These are phyloP conservation scores for Candida taoyuanica DNA, from an alignment of 805 yeast species.

Conservation along the genomic window DNA sequence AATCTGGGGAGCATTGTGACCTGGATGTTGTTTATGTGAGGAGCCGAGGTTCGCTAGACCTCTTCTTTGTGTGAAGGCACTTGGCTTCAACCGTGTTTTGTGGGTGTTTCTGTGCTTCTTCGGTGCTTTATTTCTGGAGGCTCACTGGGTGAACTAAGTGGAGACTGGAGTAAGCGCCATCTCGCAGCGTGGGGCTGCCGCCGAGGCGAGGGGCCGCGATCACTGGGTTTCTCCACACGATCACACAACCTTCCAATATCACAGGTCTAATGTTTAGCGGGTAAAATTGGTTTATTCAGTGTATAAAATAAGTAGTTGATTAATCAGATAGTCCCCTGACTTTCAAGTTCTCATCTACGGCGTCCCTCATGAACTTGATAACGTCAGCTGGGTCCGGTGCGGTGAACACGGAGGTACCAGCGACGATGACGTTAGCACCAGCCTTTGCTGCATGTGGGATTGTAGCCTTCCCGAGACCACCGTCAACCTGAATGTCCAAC, in stretches of 20 bases:
- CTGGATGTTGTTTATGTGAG: not conserved
- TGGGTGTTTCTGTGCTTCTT: too few relatives aligned
- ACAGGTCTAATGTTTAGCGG: too few relatives aligned
- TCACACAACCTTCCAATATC: too few relatives aligned
- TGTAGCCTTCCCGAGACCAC: conserved; percentile 87
- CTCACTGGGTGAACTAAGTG: too few relatives aligned
- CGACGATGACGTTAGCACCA: conserved; percentile 97
- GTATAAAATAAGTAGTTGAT: not conserved
- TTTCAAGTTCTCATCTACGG: conserved; percentile 49
- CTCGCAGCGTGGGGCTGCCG: too few relatives aligned
- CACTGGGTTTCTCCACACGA: too few relatives aligned
- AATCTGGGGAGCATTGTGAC: not conserved
- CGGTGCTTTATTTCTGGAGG: too few relatives aligned
- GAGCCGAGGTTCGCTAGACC: too few relatives aligned
- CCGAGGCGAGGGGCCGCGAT: too few relatives aligned
- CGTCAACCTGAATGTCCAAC: conserved; percentile 91
- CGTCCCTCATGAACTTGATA: conserved; percentile 59
- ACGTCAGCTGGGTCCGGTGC: conserved; percentile 77
- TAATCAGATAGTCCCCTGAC: conserved; percentile 32
- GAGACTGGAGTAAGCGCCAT: too few relatives aligned
- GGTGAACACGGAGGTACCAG: conserved; percentile 91
- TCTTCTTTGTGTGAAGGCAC: too few relatives aligned
- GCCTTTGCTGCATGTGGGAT: conserved; percentile 88
- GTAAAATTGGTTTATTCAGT: not conserved
- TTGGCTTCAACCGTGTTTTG: too few relatives aligned